phyloP scores from a whole-genome alignment of 805 yeast genomes.

The Candida maltosa region DNA sequence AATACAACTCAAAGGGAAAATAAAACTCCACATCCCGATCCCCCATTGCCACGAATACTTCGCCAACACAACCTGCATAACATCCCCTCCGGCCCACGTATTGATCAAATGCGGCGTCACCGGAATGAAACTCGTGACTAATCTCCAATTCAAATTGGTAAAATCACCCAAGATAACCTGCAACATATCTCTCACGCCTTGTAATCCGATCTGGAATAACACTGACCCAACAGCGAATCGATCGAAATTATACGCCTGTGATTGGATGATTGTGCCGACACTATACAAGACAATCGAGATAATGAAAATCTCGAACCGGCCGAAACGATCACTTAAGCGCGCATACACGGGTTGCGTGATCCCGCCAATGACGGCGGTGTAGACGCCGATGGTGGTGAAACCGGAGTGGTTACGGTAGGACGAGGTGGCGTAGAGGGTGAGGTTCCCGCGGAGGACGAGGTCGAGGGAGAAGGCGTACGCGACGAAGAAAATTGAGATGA shows the following conservation, averaged over 20 bases:
- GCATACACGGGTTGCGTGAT: conserved; percentile 67
- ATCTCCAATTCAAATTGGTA: conserved; percentile 68
- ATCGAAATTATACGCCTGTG: conserved; percentile 54
- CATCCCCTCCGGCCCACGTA: conserved; percentile 71
- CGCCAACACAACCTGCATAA: conserved; percentile 35
- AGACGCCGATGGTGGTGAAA: conserved; percentile 54
- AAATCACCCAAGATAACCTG: conserved; percentile 61
- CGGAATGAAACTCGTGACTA: conserved; percentile 63
- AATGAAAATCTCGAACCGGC: conserved; percentile 51
- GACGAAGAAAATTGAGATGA: conserved; percentile 48
- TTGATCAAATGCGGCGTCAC: too few relatives aligned
- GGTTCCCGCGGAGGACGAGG: conserved; percentile 42
- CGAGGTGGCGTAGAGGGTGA: conserved; percentile 46
- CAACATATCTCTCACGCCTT: conserved; percentile 57
- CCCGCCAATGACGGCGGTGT: conserved; percentile 57
- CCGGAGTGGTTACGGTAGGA: conserved; percentile 53
- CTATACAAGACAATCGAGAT: conserved; percentile 51
- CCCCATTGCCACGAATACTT: conserved; percentile 61
- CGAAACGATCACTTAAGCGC: conserved; percentile 61
- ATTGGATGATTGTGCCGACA: conserved; percentile 60
- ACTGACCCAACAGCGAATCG: conserved; percentile 65
- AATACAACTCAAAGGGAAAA: conserved; percentile 59
- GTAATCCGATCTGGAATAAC: conserved; percentile 47
- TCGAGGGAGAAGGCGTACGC: conserved; percentile 63
- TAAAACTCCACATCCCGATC: conserved; percentile 76